Evolutionary conservation across 495 filamentous ascomycete genomes (phyloP).

Genomic region (Terfezia boudieri): DNA sequence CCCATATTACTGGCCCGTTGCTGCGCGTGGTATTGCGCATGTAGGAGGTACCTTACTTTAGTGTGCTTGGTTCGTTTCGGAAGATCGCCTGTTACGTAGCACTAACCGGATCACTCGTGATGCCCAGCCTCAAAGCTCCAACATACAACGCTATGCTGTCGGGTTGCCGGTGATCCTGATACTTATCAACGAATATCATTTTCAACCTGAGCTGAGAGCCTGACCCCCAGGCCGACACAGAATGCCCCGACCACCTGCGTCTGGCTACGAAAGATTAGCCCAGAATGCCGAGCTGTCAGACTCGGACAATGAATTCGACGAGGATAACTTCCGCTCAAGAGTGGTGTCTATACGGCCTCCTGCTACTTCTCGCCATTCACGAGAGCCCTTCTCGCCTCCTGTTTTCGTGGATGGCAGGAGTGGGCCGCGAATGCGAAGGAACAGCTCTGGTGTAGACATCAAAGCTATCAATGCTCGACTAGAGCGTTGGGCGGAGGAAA

Average conservation of each 20-base stretch:
- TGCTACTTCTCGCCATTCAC: neutral
- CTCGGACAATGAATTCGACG: constrained; percentile 15
- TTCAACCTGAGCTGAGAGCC: no score
- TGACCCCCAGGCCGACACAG: neutral
- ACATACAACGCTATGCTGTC: no score
- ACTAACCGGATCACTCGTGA: no score
- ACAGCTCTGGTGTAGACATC: constrained; percentile 81
- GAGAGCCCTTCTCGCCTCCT: constrained; percentile 8
- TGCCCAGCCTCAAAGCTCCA: no score
- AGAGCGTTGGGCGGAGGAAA: constrained; percentile 94
- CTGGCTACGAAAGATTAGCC: constrained; percentile 18
- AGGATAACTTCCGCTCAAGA: constrained; percentile 12
- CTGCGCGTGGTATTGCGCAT: no score
- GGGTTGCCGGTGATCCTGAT: no score
- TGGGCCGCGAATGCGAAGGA: constrained; percentile 38
- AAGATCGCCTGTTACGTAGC: no score
- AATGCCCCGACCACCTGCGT: constrained; percentile 18
- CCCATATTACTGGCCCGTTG: no score
- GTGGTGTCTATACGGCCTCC: constrained; percentile 15
- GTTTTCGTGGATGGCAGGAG: constrained; percentile 10
- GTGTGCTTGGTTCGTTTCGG: no score
- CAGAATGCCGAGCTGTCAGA: constrained; percentile 17
- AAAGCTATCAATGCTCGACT: constrained; percentile 95
- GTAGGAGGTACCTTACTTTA: no score
- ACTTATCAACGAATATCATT: no score